These are phyloP conservation scores for Arachnopeziza araneosa DNA, from an alignment of 2,329 filamentous ascomycete genomes.

Conservation along the genomic window DNA sequence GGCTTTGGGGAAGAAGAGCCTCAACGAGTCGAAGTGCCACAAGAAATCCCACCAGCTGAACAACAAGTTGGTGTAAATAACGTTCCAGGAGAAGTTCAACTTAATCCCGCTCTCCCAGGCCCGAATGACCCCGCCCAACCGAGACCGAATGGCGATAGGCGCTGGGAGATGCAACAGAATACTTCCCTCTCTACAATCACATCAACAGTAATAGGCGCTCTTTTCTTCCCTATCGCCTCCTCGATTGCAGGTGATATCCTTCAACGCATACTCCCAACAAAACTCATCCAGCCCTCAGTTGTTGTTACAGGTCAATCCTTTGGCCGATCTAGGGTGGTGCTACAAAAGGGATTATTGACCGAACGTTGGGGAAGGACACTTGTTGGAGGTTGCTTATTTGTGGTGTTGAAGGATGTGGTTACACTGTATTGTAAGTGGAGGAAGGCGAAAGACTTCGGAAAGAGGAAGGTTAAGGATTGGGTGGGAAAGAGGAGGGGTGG, in stretches of 20 bases:
- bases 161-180: slow-evolving; percentile 21
- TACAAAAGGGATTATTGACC: slow-evolving; percentile 53
- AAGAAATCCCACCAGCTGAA: background rate
- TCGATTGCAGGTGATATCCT: slow-evolving; percentile 73
- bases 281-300: slow-evolving; percentile 49
- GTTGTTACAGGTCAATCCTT: background rate
- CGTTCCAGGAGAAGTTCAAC: background rate
- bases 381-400: slow-evolving; percentile 80
- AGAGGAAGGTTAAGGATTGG: slow-evolving; percentile 42
- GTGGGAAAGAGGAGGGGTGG: slow-evolving; percentile 5
- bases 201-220: slow-evolving; percentile 57
- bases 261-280: slow-evolving; percentile 58
- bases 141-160: slow-evolving; percentile 5
- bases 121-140: background rate
- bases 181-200: slow-evolving; percentile 49
- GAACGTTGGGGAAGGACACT: slow-evolving; percentile 85
- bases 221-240: slow-evolving; percentile 79
- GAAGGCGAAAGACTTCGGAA: slow-evolving; percentile 49
- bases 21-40: background rate
- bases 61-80: background rate
- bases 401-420: slow-evolving; percentile 70
- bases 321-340: slow-evolving; percentile 18
- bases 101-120: background rate
- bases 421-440: slow-evolving; percentile 59
- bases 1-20: background rate